Base-by-base conservation (phyloP, 352 stramenopile species). In the Phytophthora foliorum region DNA sequence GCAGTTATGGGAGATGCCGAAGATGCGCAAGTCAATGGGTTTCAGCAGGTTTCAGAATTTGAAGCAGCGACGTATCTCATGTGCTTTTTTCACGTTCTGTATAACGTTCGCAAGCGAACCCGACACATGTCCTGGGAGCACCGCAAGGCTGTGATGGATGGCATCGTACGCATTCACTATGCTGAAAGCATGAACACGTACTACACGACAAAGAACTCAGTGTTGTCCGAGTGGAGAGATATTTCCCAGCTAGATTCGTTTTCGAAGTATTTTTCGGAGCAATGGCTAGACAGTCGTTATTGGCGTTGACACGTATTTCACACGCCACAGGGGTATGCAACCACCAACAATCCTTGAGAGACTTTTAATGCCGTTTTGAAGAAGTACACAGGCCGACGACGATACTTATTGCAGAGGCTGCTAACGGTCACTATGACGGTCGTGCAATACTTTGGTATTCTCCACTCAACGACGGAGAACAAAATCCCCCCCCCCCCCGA, bases 391-490 rank as follows among this genome's bases (percentile, higher is more conserved):
- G 39, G 39, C 6, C 29, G 57, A 1, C 29, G 42, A 39, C 41
- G 55, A 22, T 60, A 32, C 10, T 56, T 62, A 14, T 41, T n/a
- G n/a, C 44, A 72, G n/a, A n/a, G n/a, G n/a, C n/a, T 67, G 17
- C 21, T 72, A 7, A n/a, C 24, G 11, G 19, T 64, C 4, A 48
- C 19, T 6, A 52, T 44, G 41, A 49, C 16, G 0, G 59, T 60
- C 2, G 24, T 67, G 22, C 27, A 50, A 56, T 29, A 67, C 38
- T 24, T 32, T 6, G 5, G 2, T 1, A 54, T 14, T 1, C n/a
- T n/a, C n/a, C n/a, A n/a, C n/a, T n/a, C n/a, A n/a, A n/a, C 29
- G 4, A 3, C 19, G 1, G 59, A 60, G 2, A 44, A 25, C 9
- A 10, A 22, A 2, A 36, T 44, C 1, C 60, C 36, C 4, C 39